Conservation (phyloP, 139 green algal genomes). For the Chlamydomonas incerta region DNA sequence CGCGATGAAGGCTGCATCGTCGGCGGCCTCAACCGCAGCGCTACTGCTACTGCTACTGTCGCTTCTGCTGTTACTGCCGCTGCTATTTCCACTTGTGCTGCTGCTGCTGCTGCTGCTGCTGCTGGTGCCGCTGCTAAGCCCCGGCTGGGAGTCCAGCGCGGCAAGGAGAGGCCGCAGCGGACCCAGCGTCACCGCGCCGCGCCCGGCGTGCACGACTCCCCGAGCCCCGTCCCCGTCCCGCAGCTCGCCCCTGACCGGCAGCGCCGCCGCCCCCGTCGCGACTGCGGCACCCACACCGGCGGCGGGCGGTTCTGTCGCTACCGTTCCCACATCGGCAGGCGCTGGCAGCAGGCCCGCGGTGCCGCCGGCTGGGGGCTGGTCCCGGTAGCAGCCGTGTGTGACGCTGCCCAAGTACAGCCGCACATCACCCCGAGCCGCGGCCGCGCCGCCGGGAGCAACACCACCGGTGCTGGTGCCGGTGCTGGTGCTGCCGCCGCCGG, state of each 20-base stretch:
- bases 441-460: background rate
- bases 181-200: slow-evolving; percentile 28
- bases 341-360: background rate
- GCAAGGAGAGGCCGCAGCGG: slow-evolving; percentile 9
- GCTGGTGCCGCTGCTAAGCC: too few species aligned
- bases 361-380: too few species aligned
- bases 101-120: too few species aligned
- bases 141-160: too few species aligned
- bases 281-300: too few species aligned
- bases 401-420: slow-evolving; percentile 37
- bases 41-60: too few species aligned
- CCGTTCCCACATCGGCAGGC: background rate
- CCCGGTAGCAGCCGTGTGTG: slow-evolving; percentile 49
- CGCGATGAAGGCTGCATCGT: slow-evolving; percentile 16
- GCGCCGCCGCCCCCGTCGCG: too few species aligned
- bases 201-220: slow-evolving; percentile 38
- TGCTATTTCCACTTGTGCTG: too few species aligned
- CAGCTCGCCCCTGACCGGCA: too few species aligned
- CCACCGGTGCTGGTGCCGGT: too few species aligned
- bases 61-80: too few species aligned
- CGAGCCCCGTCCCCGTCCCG: background rate
- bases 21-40: background rate
- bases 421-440: background rate
- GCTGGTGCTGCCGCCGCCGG: too few species aligned
- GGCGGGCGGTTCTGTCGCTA: background rate